These are phyloP conservation scores for Heimioporus sp. DNA, from an alignment of 768 basidiomycete genomes.

Conservation along the genomic window DNA sequence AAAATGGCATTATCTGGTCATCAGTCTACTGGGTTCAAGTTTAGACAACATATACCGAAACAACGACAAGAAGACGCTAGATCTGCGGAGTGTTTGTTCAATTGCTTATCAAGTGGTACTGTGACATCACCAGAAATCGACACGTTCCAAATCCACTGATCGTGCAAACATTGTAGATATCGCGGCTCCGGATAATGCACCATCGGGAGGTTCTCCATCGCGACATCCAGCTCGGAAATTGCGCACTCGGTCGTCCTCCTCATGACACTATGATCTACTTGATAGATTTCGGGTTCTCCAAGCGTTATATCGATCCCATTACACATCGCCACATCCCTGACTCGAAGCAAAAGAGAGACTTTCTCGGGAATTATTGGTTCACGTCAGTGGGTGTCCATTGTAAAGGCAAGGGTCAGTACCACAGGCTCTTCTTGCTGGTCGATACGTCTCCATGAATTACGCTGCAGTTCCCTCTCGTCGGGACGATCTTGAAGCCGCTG, in stretches of 20 bases:
- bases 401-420: conserved; percentile 59
- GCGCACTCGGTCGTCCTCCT: conserved; percentile 59
- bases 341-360: conserved; percentile 63
- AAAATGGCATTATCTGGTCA: conserved; percentile 70
- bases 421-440: conserved; percentile 6
- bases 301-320: conserved; percentile 65
- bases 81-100: conserved; percentile 68
- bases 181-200: conserved; percentile 76
- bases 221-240: conserved; percentile 80
- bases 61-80: conserved; percentile 57
- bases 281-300: conserved; percentile 87
- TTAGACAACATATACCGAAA: conserved; percentile 60
- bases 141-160: conserved; percentile 6
- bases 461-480: conserved; percentile 68
- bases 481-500: conserved; percentile 76
- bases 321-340: conserved; percentile 73
- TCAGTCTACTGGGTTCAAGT: conserved; percentile 70
- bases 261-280: conserved; percentile 65
- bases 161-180: conserved; percentile 45
- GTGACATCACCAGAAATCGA: neutral
- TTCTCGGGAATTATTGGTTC: conserved; percentile 87
- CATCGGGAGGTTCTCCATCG: conserved; percentile 69
- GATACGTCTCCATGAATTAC: conserved; percentile 21
- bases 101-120: conserved; percentile 78
- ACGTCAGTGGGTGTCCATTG: conserved; percentile 78